A percentile compares a stretch with the other conserved stretches of the same genome.
Evolutionary conservation across 2,329 filamentous ascomycete genomes (phyloP).

Genomic region (Gliomastix tumulicola): DNA sequence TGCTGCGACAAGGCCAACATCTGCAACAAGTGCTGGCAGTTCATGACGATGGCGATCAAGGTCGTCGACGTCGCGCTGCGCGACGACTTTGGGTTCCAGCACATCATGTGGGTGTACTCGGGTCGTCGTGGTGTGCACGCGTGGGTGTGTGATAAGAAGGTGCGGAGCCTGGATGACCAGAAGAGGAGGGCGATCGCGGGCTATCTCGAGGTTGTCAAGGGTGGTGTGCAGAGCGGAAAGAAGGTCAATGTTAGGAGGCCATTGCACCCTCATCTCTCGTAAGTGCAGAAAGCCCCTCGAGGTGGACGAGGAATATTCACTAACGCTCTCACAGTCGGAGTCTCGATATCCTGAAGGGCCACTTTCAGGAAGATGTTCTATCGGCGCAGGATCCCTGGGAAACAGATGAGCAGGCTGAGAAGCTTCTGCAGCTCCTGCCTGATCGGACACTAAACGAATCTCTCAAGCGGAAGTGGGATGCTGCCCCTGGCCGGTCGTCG

Average conservation of each 20-base stretch:
- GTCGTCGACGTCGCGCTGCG: conserved; percentile 80
- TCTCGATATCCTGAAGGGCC: conserved; percentile 72
- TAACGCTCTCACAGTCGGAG: conserved; percentile 53
- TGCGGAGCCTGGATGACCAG: conserved; percentile 76
- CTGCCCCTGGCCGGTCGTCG: conserved; percentile 69
- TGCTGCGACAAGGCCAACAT: conserved; percentile 94
- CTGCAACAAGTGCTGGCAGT: conserved; percentile 90
- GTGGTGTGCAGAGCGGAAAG: conserved; percentile 79
- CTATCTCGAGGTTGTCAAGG: conserved; percentile 86
- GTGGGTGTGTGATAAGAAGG: conserved; percentile 92
- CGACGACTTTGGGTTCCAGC: conserved; percentile 93
- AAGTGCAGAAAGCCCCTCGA: too few relatives aligned
- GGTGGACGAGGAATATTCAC: too few relatives aligned
- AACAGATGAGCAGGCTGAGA: conserved; percentile 61
- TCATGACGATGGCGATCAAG: conserved; percentile 97
- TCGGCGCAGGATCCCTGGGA: conserved; percentile 81
- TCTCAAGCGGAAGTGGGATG: conserved; percentile 85
- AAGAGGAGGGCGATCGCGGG: conserved; percentile 79
- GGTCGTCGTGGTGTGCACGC: conserved; percentile 94
- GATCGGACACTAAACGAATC: conserved; percentile 71
- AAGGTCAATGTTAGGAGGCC: conserved; percentile 79
- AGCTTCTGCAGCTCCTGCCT: conserved; percentile 77
- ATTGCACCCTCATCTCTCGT: conserved; percentile 81
- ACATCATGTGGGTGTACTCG: conserved; percentile 98
- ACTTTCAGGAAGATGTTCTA: conserved; percentile 81